Evolutionary conservation across 768 basidiomycete genomes (phyloP).

Genomic region (Mycena venus): DNA sequence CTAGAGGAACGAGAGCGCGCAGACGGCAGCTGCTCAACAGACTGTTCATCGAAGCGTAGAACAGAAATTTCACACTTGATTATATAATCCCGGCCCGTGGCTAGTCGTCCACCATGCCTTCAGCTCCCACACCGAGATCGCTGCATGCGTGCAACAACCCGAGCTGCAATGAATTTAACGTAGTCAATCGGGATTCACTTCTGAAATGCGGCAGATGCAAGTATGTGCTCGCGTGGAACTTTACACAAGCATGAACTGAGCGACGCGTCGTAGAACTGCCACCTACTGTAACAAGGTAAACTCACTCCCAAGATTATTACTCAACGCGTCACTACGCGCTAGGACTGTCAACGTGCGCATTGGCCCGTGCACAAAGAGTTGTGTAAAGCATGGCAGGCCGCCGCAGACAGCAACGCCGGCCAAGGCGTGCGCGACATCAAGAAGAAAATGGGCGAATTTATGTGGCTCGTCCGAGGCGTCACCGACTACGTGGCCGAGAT

Average conservation of each 20-base stretch:
- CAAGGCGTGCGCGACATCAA: constrained; percentile 21
- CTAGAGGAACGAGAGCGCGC: constrained; percentile 39
- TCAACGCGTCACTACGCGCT: background rate
- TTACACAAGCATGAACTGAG: background rate
- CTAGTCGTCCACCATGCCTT: no score
- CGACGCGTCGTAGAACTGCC: constrained; percentile 7
- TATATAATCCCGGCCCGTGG: no score
- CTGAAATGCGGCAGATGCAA: constrained; percentile 18
- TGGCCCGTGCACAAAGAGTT: constrained; percentile 27
- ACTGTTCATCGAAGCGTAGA: constrained; percentile 10
- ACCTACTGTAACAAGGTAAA: constrained; percentile 25
- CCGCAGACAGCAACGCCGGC: constrained; percentile 4
- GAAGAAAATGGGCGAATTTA: constrained; percentile 26
- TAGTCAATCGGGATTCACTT: constrained; percentile 6
- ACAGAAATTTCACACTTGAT: no score
- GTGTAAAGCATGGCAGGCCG: constrained; percentile 10
- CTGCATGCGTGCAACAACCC: constrained; percentile 25
- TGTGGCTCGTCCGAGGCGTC: constrained; percentile 19
- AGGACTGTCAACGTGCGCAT: constrained; percentile 29
- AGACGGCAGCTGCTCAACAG: constrained; percentile 14
- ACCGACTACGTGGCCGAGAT: constrained; percentile 15
- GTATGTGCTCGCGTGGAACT: background rate
- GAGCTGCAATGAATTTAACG: background rate
- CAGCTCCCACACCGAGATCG: constrained; percentile 2
- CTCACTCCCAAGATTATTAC: background rate